Base-by-base conservation (phyloP, 176 grass and related monocot species). In the Ensete ventricosum region DNA sequence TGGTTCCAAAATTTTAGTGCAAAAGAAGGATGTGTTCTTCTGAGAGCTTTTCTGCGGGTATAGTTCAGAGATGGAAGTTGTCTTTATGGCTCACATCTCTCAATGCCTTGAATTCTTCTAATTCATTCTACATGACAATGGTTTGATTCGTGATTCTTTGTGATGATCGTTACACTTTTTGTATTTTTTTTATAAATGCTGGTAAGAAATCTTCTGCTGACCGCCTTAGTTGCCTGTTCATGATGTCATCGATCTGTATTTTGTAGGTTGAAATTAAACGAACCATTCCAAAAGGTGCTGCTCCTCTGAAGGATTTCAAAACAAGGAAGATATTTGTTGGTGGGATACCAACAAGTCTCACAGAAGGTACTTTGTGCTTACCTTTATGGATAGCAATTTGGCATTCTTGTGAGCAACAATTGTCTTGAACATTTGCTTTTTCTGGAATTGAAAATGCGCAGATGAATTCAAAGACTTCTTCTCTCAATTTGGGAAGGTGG, bases 271-370 rank as follows among this genome's bases (percentile, higher is more conserved):
- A 98, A 76, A 98, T 98, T 62, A 98, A 98, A 78, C 86, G 94
- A 82, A 98, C 86, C 23, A 93, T 98, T 68, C 90, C 95, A 75
- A 98, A 90, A 87, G 84, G 84, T 82, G 54, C 82, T 73, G 70
- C 85, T 55, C 80, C 84, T 57, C 80, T 69, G 53, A 88, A 87
- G 69, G 91, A 91, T 81, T 87, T 88, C 14, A 98, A 89, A 83
- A 98, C 95, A 21, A 93, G 77, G 81, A 98, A 91, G 90, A 89
- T 93, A 85, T 90, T 91, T 89, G 94, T 93, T 67, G 90, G 94
- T 68, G 94, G 90, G 55, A 89, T 93, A 71, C 88, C 86, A 27
- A 78, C 86, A 71, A 63, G 71, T 68, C 51, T 98, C 25, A 89
- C 90, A 79, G 88, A 93, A 79, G 94, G 94, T 98, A 87, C 75